These are phyloP conservation scores for Heracleum sosnowskyi DNA, from an alignment of 129 eudicot genomes.

Conservation along the genomic window DNA sequence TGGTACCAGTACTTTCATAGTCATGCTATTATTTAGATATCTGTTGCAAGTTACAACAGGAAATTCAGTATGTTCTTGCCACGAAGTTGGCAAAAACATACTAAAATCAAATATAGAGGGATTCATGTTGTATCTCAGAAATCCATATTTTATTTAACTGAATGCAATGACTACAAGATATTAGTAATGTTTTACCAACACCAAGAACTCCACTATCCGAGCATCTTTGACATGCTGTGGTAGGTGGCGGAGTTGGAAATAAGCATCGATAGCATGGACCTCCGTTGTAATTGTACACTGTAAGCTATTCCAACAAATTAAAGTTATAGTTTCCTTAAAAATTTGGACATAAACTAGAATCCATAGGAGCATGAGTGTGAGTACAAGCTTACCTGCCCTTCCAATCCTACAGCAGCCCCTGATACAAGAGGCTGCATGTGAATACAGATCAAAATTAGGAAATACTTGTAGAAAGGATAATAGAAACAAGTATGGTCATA, in stretches of 20 bases:
- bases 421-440: slow-evolving; percentile 87
- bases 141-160: background rate
- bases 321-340: background rate
- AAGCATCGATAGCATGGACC: slow-evolving; percentile 98
- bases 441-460: slow-evolving; percentile 8
- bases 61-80: too few relatives aligned
- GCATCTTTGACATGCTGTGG: slow-evolving; percentile 93
- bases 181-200: slow-evolving; percentile 54
- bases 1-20: too few relatives aligned
- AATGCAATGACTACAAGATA: background rate
- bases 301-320: slow-evolving; percentile 42
- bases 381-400: slow-evolving; percentile 68
- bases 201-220: slow-evolving; percentile 98
- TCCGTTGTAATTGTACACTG: slow-evolving; percentile 91
- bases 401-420: slow-evolving; percentile 97
- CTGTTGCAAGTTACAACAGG: too few relatives aligned
- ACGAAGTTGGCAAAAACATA: background rate
- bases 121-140: background rate
- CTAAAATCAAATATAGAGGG: background rate
- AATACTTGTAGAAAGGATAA: background rate
- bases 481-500: background rate
- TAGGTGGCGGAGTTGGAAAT: slow-evolving; percentile 92
- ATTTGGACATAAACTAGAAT: slow-evolving; percentile 14
- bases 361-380: background rate
- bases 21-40: too few relatives aligned